phyloP scores from a whole-genome alignment of 208 protist species.

The Trypanosoma boissoni region DNA sequence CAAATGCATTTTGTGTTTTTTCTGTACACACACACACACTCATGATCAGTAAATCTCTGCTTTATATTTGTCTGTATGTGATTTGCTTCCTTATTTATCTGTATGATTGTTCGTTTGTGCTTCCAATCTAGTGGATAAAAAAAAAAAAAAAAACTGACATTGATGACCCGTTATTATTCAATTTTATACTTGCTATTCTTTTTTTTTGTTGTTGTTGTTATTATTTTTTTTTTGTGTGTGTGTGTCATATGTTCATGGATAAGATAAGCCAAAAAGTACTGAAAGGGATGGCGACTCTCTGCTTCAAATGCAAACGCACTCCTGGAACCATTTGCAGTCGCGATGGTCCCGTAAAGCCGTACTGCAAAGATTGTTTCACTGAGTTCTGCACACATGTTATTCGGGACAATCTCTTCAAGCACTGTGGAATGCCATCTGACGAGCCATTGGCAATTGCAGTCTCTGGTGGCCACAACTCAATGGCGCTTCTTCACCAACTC shows the following conservation, averaged over 20 bases:
- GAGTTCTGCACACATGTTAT: slow-evolving; percentile 48
- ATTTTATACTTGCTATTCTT: slow-evolving; percentile 2
- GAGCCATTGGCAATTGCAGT: slow-evolving; percentile 68
- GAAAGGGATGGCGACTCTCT: slow-evolving; percentile 12
- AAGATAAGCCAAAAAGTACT: background rate
- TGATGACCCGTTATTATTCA: background rate
- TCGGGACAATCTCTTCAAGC: slow-evolving; percentile 51
- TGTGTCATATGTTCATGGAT: slow-evolving; percentile 8
- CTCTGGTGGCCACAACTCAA: slow-evolving; percentile 61
- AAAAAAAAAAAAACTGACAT: background rate
- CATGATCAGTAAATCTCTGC: too few species aligned
- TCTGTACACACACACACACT: too few species aligned
- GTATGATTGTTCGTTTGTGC: too few species aligned
- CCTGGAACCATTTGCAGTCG: slow-evolving; percentile 49
- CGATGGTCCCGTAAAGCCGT: slow-evolving; percentile 59
- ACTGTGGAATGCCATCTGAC: slow-evolving; percentile 58
- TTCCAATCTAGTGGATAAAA: background rate
- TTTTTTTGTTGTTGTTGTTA: slow-evolving; percentile 14
- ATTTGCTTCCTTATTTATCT: too few species aligned
- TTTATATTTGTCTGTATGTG: too few species aligned
- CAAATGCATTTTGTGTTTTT: too few species aligned
- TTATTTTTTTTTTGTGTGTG: slow-evolving; percentile 9
- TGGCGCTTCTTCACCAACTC: slow-evolving; percentile 67
- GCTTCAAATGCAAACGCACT: slow-evolving; percentile 74
- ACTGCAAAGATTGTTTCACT: slow-evolving; percentile 74